Evolutionary conservation across 2,329 filamentous ascomycete genomes (phyloP).

Genomic region (Aspergillus pseudoglaucus): DNA sequence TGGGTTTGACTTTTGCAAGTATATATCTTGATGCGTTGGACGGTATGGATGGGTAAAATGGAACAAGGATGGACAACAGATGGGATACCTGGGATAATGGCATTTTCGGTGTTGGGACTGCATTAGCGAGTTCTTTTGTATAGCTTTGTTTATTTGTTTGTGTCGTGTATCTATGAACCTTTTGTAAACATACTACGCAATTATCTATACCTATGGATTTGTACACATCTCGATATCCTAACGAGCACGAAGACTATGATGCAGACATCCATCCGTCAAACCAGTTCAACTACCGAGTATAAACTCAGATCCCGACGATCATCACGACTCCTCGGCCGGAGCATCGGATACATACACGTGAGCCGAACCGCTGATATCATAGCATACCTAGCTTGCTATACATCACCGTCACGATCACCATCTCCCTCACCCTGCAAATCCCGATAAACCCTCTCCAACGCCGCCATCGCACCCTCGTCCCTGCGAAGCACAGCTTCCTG

Average conservation of each 20-base stretch:
- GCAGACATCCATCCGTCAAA: not conserved
- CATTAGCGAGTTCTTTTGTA: not conserved
- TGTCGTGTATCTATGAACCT: not conserved
- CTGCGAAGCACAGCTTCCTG: constrained; percentile 31
- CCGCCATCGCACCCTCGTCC: constrained; percentile 28
- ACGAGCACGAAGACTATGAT: not conserved
- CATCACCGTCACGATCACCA: not conserved
- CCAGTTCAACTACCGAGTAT: not conserved
- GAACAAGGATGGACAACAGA: not conserved
- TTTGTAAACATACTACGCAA: not conserved
- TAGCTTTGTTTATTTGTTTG: not conserved
- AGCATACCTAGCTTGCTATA: too few species aligned
- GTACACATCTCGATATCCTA: not conserved
- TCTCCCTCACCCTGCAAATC: not conserved
- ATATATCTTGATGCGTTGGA: too few species aligned
- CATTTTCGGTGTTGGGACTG: not conserved
- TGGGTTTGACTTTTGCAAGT: not conserved
- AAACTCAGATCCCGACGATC: not conserved
- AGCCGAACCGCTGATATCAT: not conserved
- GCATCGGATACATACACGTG: not conserved
- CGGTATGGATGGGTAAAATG: not conserved
- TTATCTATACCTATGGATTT: not conserved
- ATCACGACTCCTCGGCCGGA: not conserved
- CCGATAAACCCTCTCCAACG: constrained; percentile 32
- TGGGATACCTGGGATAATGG: not conserved